Conservation (phyloP, 805 yeast species). For the Myxozyma melibiosi region DNA sequence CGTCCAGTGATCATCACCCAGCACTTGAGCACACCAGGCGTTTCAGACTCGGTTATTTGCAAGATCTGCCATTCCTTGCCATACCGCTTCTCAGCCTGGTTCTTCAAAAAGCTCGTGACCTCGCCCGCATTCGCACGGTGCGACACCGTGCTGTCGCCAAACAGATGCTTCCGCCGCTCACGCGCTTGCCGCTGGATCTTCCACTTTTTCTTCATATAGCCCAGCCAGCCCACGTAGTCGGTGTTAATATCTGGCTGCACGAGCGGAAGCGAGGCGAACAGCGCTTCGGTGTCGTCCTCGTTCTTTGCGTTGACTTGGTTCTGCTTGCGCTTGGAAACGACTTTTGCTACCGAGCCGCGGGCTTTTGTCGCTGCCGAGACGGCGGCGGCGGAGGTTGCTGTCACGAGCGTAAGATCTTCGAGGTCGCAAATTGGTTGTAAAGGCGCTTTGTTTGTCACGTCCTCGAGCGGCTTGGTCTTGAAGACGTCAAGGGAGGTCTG, state of each 20-base stretch:
- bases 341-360: constrained; percentile 44
- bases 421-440: constrained; percentile 33
- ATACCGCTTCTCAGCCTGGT: constrained; percentile 71
- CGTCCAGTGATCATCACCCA: constrained; percentile 67
- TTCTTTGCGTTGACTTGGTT: constrained; percentile 37
- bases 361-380: constrained; percentile 14
- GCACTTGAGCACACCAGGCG: constrained; percentile 78
- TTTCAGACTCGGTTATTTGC: constrained; percentile 61
- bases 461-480: constrained; percentile 45
- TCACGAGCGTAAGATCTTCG: constrained; percentile 34
- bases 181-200: constrained; percentile 69
- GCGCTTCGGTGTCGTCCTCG: constrained; percentile 43
- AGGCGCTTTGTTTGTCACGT: constrained; percentile 37
- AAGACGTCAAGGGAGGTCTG: constrained; percentile 64
- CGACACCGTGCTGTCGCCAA: constrained; percentile 64
- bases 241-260: constrained; percentile 39
- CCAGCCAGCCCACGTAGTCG: constrained; percentile 54
- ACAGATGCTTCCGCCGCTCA: constrained; percentile 69
- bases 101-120: constrained; percentile 69
- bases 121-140: constrained; percentile 45
- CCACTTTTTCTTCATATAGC: constrained; percentile 89
- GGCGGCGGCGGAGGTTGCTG: constrained; percentile 12
- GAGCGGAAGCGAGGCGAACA: constrained; percentile 49
- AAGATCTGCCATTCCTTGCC: constrained; percentile 85
- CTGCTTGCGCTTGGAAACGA: constrained; percentile 43